phyloP scores from a whole-genome alignment of 805 yeast species.

The Suhomyces vadensis region DNA sequence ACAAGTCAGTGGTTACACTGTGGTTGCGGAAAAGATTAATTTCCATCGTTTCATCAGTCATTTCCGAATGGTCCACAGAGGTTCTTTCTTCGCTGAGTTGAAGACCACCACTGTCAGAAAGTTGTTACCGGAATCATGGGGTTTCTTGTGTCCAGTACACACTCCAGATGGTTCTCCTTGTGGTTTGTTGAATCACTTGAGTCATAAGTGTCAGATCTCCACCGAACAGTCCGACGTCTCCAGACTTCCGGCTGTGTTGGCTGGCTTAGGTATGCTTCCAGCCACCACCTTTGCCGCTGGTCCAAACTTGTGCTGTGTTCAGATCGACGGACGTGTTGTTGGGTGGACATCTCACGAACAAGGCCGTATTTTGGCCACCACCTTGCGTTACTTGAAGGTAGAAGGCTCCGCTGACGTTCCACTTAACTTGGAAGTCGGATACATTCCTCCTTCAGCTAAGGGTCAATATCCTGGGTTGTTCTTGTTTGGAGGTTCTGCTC shows the following conservation, averaged over 20 bases:
- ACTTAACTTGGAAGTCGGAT: slow-evolving; percentile 84
- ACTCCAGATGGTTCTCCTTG: slow-evolving; percentile 99
- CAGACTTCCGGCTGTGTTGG: slow-evolving; percentile 63
- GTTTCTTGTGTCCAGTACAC: slow-evolving; percentile 97
- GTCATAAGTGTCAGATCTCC: slow-evolving; percentile 90
- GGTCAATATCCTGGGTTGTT: slow-evolving; percentile 98
- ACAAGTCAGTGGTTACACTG: slow-evolving; percentile 97
- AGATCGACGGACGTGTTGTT: slow-evolving; percentile 85
- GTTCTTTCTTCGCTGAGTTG: slow-evolving; percentile 97
- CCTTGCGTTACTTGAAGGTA: slow-evolving; percentile 90
- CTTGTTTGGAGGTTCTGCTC: slow-evolving; percentile 85
- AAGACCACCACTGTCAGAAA: slow-evolving; percentile 97
- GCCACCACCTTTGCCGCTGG: slow-evolving; percentile 84
- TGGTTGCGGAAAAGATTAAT: slow-evolving; percentile 97
- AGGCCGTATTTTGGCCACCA: slow-evolving; percentile 83
- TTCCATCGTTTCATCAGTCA: slow-evolving; percentile 97
- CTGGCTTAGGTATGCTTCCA: slow-evolving; percentile 77
- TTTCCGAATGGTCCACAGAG: slow-evolving; percentile 99
- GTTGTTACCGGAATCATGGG: slow-evolving; percentile 97
- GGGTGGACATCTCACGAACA: slow-evolving; percentile 95
- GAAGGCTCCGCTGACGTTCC: slow-evolving; percentile 80
- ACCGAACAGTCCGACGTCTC: slow-evolving; percentile 76
- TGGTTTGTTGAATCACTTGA: slow-evolving; percentile 94
- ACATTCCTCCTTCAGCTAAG: slow-evolving; percentile 91
- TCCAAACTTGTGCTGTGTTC: slow-evolving; percentile 85